Evolutionary conservation across 2,329 filamentous ascomycete species (phyloP).

Genomic region (Alternaria arbusti): DNA sequence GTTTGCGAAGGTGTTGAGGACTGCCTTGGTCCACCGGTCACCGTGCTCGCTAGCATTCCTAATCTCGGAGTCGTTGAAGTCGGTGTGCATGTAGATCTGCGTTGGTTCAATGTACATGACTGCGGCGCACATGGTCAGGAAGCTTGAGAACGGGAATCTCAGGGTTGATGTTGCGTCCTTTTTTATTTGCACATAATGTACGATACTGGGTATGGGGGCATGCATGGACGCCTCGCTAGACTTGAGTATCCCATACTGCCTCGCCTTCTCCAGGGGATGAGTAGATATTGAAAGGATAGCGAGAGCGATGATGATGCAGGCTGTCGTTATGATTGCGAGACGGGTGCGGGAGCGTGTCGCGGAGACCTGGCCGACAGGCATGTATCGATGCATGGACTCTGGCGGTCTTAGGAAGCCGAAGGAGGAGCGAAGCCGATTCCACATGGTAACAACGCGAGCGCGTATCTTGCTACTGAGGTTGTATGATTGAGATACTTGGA

Average conservation of each 20-base stretch:
- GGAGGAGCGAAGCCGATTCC: not conserved
- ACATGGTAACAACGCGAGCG: not conserved
- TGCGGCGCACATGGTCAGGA: not conserved
- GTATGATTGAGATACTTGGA: not conserved
- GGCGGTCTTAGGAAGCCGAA: not conserved
- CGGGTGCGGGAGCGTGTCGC: not conserved
- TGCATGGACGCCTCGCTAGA: not conserved
- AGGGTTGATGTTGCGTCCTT: not conserved
- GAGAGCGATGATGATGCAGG: not conserved
- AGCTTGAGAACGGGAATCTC: not conserved
- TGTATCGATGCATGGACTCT: not conserved
- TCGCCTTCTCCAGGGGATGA: not conserved
- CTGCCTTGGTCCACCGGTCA: slow-evolving; percentile 21
- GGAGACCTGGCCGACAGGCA: not conserved
- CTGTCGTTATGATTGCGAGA: not conserved
- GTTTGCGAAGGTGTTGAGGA: slow-evolving; percentile 13
- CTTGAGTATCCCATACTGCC: not conserved
- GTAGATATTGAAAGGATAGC: not conserved
- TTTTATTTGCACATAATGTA: not conserved
- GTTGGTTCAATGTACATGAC: not conserved
- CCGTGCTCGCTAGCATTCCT: slow-evolving; percentile 12
- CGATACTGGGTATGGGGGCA: not conserved
- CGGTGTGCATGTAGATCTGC: slow-evolving; percentile 30
- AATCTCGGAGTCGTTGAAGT: slow-evolving; percentile 16
- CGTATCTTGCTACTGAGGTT: not conserved